Evolutionary conservation across 306 rosid species (phyloP).

Genomic region (Oemleria cerasiformis): DNA sequence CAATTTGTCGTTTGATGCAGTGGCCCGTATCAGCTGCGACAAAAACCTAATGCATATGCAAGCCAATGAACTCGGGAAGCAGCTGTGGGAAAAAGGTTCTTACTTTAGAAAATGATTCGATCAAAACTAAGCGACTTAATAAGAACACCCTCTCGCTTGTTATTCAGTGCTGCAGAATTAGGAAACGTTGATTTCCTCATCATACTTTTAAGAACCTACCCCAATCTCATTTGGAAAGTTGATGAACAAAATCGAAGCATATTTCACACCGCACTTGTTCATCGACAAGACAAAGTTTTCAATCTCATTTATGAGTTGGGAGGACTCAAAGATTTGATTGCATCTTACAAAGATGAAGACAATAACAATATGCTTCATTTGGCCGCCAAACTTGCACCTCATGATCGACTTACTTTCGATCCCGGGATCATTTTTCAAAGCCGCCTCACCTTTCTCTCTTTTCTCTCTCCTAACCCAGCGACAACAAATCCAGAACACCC

Average conservation of each 20-base stretch:
- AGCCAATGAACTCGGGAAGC: conserved; percentile 2
- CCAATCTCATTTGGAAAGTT: conserved; percentile 8
- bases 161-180: conserved; percentile 6
- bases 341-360: not conserved
- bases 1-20: not conserved
- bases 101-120: not conserved
- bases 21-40: not conserved
- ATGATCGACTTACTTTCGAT: not conserved
- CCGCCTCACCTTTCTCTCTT: too few relatives aligned
- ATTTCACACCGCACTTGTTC: conserved; percentile 4
- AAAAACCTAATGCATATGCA: not conserved
- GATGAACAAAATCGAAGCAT: conserved; percentile 7
- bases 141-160: not conserved
- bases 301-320: conserved; percentile 7
- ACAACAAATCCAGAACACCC: too few relatives aligned
- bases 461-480: too few relatives aligned
- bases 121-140: not conserved
- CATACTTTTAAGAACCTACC: not conserved
- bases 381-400: conserved; percentile 6
- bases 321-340: not conserved
- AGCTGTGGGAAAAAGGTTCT: conserved; percentile 9
- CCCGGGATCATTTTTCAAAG: too few relatives aligned
- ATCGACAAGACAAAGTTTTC: conserved; percentile 6
- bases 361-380: conserved; percentile 8
- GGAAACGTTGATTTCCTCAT: conserved; percentile 2